Evolutionary conservation across 306 rosid genomes (phyloP), one percentile per base, ranked within the genome.

Genomic region (Argentina anserina): DNA sequence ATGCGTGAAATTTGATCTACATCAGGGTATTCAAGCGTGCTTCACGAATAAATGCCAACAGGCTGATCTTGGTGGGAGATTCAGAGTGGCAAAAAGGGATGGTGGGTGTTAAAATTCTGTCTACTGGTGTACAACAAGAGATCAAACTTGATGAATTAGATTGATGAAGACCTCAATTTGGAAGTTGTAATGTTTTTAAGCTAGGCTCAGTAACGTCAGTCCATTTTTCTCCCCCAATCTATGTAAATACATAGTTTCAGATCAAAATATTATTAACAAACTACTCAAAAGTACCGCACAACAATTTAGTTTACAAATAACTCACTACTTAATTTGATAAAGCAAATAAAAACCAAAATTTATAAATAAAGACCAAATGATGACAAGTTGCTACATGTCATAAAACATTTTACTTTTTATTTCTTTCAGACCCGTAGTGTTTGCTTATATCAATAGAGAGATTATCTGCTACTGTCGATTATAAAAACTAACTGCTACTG

Each of bases 31-130:
- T 89, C 73, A 91, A 91, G 79, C 81, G 96, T 62, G 98, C 97
- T 41, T 75, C 87, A 53, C 79, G 96, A 46, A 79, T 86, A 81
- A 94, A 89, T 67, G 97, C 96, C 25, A 70, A 81, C 58, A 87
- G 97, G 79, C 82, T 94, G 71, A 86, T 94, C 76, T 76, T 94
- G 67, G 96, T 94, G 61, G 97, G 97, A 65, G 85, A 50, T 81
- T 84, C 98, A 1, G 97, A 94, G 86, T 94, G 98, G 98, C 88
- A 91, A 83, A 84, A 75, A 84, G 97, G 97, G 71, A 82, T 83
- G 91, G 97, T 94, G 71, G 78, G 88, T 64, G 90, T 91, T 34
- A 94, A 94, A 89, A 69, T 79, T 64, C 97, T 94, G 45, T 82
- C 96, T 53, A 86, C 97, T 36, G 98, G 96, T 42, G 92, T 91